Percentiles rank a stretch among this genome's conserved stretches.
Evolutionary conservation across 169 alveolate species (phyloP).

Genomic region (Plasmodium knowlesi): DNA sequence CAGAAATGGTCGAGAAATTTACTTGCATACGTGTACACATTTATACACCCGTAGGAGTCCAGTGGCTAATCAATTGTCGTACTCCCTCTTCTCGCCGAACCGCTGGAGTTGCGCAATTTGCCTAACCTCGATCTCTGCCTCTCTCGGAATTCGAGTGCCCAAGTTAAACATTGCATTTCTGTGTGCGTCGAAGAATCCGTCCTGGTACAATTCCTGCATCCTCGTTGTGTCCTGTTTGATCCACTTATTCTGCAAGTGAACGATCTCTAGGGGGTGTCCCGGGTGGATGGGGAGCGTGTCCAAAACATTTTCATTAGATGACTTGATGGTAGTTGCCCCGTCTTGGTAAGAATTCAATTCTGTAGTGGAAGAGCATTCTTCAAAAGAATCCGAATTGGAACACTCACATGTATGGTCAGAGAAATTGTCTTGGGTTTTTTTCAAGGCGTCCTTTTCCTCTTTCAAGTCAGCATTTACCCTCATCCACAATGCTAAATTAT

Average conservation of each 20-base stretch:
- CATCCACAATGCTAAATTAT: constrained; percentile 83
- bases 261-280: constrained; percentile 80
- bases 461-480: constrained; percentile 82
- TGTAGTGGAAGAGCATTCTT: background rate
- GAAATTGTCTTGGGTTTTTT: background rate
- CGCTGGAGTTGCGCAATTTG: constrained; percentile 22
- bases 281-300: constrained; percentile 82
- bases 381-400: constrained; percentile 30
- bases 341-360: constrained; percentile 57
- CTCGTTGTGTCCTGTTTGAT: constrained; percentile 76
- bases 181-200: constrained; percentile 77
- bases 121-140: constrained; percentile 48
- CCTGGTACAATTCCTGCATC: constrained; percentile 77
- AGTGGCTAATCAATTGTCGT: background rate
- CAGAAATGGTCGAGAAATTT: background rate
- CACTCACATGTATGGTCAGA: constrained; percentile 47
- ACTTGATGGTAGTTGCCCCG: constrained; percentile 36
- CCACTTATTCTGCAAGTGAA: constrained; percentile 81
- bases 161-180: constrained; percentile 80
- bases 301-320: constrained; percentile 32
- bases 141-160: constrained; percentile 67
- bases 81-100: background rate
- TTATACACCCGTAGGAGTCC: background rate
- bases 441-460: constrained; percentile 75
- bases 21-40: background rate